phyloP scores from a whole-genome alignment of 2,329 filamentous ascomycete genomes.

The Trichoderma endophyticum region DNA sequence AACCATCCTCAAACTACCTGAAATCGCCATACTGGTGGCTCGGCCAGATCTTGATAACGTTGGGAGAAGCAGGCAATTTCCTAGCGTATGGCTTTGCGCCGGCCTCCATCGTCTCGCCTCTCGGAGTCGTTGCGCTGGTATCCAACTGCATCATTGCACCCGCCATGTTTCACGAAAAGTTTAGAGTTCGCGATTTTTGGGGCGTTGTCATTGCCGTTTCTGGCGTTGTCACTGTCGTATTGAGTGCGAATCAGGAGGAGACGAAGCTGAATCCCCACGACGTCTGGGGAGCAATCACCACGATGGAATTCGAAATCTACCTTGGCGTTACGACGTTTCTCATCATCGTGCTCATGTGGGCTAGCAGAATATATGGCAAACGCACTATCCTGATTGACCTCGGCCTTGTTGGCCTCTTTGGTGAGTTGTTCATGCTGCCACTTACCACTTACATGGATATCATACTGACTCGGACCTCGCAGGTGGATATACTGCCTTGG shows the following conservation, averaged over 20 bases:
- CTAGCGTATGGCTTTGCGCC: constrained; percentile 96
- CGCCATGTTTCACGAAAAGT: constrained; percentile 86
- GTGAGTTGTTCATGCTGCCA: constrained; percentile 46
- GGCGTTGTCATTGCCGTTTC: constrained; percentile 84
- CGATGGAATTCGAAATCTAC: constrained; percentile 88
- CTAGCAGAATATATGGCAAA: constrained; percentile 79
- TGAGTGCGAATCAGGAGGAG: constrained; percentile 86
- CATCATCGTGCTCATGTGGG: constrained; percentile 75
- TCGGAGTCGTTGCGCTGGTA: constrained; percentile 93
- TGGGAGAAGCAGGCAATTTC: constrained; percentile 95
- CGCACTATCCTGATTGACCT: constrained; percentile 88
- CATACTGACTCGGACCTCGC: neutral
- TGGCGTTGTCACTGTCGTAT: constrained; percentile 86
- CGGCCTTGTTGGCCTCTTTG: constrained; percentile 88
- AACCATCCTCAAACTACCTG: constrained; percentile 68
- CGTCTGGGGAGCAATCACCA: constrained; percentile 84
- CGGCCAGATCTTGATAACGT: constrained; percentile 85
- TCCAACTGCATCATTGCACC: constrained; percentile 97
- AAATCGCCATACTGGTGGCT: constrained; percentile 95
- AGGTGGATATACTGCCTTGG: constrained; percentile 94
- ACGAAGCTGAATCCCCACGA: constrained; percentile 87
- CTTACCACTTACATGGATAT: neutral
- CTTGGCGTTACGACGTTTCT: constrained; percentile 70
- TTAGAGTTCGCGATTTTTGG: constrained; percentile 79
- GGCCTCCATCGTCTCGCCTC: constrained; percentile 91